Evolutionary conservation across 2,329 filamentous ascomycete genomes (phyloP).

Genomic region (Hypomyces rosellus): DNA sequence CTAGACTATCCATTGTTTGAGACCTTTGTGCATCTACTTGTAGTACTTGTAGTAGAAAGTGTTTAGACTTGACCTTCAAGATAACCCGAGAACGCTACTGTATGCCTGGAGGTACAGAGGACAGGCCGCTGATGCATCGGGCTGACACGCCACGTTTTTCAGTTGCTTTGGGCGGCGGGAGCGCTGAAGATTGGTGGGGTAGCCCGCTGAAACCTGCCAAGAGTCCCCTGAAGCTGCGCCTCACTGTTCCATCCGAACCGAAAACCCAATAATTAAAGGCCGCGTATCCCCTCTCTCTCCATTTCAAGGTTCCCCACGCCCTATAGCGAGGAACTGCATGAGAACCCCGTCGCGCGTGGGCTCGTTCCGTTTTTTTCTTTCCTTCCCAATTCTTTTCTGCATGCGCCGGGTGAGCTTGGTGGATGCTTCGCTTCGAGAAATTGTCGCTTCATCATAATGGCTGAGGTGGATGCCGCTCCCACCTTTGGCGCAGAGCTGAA

Average conservation of each 20-base stretch:
- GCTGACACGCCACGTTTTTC: constrained; percentile 5
- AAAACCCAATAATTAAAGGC: constrained; percentile 8
- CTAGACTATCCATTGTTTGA: neutral
- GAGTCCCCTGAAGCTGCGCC: constrained; percentile 5
- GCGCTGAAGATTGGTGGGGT: constrained; percentile 11
- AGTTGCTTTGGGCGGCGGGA: constrained; percentile 2
- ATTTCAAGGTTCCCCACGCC: constrained; percentile 6
- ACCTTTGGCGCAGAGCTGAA: constrained; percentile 93
- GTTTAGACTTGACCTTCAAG: neutral
- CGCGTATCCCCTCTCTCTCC: constrained; percentile 8
- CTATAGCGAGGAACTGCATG: neutral
- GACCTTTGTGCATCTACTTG: neutral
- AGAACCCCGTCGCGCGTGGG: neutral
- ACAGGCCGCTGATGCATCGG: neutral
- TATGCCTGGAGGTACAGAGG: no score
- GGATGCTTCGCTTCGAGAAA: constrained; percentile 11
- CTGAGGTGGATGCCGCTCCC: constrained; percentile 73
- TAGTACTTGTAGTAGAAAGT: neutral
- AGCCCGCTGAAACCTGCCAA: neutral
- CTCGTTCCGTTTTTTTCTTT: no score
- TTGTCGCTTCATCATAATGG: constrained; percentile 48
- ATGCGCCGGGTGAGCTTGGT: constrained; percentile 6
- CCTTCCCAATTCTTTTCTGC: neutral
- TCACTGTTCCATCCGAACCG: neutral
- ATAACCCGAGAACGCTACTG: no score